These are phyloP conservation scores for Macrophomina phaseolina DNA, from an alignment of 2,329 filamentous ascomycete genomes.

Conservation along the genomic window DNA sequence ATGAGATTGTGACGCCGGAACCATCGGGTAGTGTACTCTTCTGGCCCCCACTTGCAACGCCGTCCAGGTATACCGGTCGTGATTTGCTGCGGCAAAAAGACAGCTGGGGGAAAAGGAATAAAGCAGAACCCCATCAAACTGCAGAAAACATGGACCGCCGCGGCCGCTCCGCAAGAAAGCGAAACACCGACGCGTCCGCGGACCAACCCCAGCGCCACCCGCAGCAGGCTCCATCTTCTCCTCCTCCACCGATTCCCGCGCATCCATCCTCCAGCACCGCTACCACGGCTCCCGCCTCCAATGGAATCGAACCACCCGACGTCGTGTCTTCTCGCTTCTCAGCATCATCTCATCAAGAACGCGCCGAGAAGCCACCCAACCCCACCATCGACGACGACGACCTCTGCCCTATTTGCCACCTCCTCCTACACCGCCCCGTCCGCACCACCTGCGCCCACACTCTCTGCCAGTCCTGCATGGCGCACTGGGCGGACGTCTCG, in stretches of 20 bases:
- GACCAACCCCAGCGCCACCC: neutral
- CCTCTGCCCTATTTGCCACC: slow-evolving; percentile 53
- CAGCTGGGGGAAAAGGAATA: neutral
- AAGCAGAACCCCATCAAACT: neutral
- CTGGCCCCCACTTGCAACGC: neutral
- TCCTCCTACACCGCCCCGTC: slow-evolving; percentile 51
- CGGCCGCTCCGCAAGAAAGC: neutral
- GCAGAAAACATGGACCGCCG: neutral
- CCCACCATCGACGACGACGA: slow-evolving; percentile 46
- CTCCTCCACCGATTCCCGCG: neutral
- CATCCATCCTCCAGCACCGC: no score
- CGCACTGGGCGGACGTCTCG: slow-evolving; percentile 52
- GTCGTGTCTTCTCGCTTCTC: neutral
- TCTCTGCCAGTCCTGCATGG: slow-evolving; percentile 54
- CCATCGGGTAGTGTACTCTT: neutral
- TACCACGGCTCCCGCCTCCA: neutral
- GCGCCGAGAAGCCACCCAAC: no score
- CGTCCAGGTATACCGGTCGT: neutral
- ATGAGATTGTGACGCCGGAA: neutral
- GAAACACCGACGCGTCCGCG: neutral
- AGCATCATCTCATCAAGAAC: no score
- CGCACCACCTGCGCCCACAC: slow-evolving; percentile 48
- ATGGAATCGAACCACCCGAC: neutral
- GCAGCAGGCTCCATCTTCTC: neutral
- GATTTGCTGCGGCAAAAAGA: neutral